Conservation (phyloP, 345 rosid genomes). For the Eucalyptus guilfoylei region DNA sequence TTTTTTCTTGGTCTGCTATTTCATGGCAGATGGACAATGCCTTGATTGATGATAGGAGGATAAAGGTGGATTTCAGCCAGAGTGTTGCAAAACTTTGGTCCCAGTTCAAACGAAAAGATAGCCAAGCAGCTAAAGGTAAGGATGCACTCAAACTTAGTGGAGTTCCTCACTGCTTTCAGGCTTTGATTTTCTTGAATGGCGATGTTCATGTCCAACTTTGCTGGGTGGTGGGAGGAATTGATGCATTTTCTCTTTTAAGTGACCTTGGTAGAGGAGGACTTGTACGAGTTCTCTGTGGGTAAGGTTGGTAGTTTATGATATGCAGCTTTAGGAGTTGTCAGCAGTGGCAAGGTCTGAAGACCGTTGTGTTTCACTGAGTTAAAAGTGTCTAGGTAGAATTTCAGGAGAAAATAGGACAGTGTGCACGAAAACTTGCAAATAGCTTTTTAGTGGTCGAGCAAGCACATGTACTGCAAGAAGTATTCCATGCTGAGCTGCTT, state of each 20-base stretch:
- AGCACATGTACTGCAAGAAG: background rate
- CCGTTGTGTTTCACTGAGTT: background rate
- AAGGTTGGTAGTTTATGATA: background rate
- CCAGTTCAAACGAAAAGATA: constrained; percentile 55
- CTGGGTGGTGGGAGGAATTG: background rate
- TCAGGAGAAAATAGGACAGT: background rate
- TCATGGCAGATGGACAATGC: constrained; percentile 86
- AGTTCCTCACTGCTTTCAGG: background rate
- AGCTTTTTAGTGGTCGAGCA: background rate
- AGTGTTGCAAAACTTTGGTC: constrained; percentile 90
- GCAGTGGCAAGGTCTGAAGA: background rate
- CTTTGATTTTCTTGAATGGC: background rate
- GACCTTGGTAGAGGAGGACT: background rate
- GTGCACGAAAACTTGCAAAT: background rate
- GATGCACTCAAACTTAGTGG: background rate
- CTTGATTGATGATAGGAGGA: constrained; percentile 93
- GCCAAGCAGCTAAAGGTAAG: constrained; percentile 45
- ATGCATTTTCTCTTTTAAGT: background rate
- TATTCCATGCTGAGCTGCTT: background rate
- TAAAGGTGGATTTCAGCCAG: constrained; percentile 96
- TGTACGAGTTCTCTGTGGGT: background rate
- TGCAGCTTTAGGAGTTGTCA: background rate
- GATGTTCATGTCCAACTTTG: background rate
- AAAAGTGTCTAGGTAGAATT: background rate
- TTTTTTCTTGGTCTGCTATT: background rate